Evolutionary conservation across 352 stramenopile genomes (phyloP).

Genomic region (Pythium angustatum): DNA sequence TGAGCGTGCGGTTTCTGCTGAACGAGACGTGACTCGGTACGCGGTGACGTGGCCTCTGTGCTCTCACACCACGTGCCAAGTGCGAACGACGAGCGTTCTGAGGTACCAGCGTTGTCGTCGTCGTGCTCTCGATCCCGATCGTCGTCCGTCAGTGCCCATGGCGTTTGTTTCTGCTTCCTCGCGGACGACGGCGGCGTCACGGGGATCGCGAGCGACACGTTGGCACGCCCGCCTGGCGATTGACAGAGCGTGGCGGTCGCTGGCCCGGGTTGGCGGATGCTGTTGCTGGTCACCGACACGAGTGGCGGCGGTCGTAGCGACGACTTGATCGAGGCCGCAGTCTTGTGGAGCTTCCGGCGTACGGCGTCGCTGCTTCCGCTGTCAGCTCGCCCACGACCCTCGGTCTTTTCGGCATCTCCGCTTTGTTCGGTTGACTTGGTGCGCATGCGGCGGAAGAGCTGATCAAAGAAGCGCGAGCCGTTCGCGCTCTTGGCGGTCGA

Average conservation of each 20-base stretch:
- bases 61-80: conserved; percentile 28
- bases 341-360: conserved; percentile 22
- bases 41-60: too few species aligned
- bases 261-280: neutral
- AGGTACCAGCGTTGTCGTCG: neutral
- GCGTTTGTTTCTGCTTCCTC: conserved; percentile 1
- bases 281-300: neutral
- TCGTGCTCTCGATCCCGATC: neutral
- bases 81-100: conserved; percentile 23
- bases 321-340: conserved; percentile 18
- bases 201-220: conserved; percentile 45
- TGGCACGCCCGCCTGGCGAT: conserved; percentile 36
- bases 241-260: conserved; percentile 31
- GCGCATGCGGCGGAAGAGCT: conserved; percentile 29
- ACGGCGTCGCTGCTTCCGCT: conserved; percentile 5
- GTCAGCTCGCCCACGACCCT: neutral
- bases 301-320: conserved; percentile 34
- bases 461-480: conserved; percentile 31
- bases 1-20: too few species aligned
- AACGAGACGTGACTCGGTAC: too few species aligned
- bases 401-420: neutral
- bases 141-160: neutral
- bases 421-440: conserved; percentile 21
- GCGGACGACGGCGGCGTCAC: conserved; percentile 29
- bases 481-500: neutral